Evolutionary conservation across 75 land plant genomes (phyloP), one percentile per base, ranked within the genome.

Genomic region (Picea sitchensis): DNA sequence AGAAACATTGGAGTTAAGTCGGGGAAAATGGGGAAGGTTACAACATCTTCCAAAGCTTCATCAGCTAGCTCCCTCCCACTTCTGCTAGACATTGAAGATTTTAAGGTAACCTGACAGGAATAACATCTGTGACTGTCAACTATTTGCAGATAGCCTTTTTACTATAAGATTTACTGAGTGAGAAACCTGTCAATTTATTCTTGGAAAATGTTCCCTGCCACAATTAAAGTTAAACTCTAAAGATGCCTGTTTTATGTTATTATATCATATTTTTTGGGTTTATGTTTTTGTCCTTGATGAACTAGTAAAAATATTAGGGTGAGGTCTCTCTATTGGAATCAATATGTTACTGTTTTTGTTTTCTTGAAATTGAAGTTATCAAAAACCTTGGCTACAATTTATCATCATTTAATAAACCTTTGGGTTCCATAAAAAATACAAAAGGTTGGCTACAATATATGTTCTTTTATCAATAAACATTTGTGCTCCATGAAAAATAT

Each of bases 1-100:
- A 71, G 54, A n/a, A 71, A 15, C 20, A 71, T 20, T 71, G 74
- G 74, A 41, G 54, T n/a, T 36, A 71, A 71, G 73, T 14, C 12
- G 71, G 80, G 69, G 59, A 47, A 68, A 51, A 5, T 30, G 76
- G 75, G 75, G 5, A 69, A 51, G 51, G 14, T 69, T 17, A 75
- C 23, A 57, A 15, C 80, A 30, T 57, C 81, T 59, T 82, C 84
- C 20, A 83, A 78, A 61, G 60, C 65, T 23, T 76, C 87, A n/a
- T 83, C 95, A 8, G 87, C 67, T 32, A 83, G 80, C 76, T 84
- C 92, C 9, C 78, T 85, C 18, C 92, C 93, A 8, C 90, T 89
- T 63, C 88, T 88, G 64, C 81, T 94, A 11, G 94, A 90, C 65
- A 63, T 94, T 56, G 96, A 94, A 26, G 92, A 92, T 77, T 94